phyloP scores from a whole-genome alignment of 2,329 filamentous ascomycete genomes.

The Nemania diffusa region DNA sequence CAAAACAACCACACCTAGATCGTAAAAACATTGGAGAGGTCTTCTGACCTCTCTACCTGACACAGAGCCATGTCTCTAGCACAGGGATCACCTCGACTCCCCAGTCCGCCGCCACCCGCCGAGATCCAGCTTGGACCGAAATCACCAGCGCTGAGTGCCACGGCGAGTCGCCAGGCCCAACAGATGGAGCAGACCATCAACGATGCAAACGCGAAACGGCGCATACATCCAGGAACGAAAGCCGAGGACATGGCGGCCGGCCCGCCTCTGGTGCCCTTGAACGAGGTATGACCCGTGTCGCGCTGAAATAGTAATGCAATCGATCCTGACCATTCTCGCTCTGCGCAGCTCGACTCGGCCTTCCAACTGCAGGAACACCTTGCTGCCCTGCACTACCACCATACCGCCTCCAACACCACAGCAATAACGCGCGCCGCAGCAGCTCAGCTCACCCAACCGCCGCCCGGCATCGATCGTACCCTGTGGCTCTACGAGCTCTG shows the following conservation, averaged over 20 bases:
- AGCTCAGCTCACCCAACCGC: conserved; percentile 79
- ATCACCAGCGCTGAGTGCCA: conserved; percentile 65
- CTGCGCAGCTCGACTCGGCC: conserved; percentile 86
- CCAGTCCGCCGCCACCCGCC: conserved; percentile 91
- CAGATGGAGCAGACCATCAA: conserved; percentile 71
- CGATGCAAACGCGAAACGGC: conserved; percentile 79
- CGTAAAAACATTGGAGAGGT: background rate
- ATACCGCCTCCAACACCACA: conserved; percentile 73
- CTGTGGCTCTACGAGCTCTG: conserved; percentile 99
- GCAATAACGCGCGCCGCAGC: conserved; percentile 83
- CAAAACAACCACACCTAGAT: background rate
- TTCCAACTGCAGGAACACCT: conserved; percentile 98
- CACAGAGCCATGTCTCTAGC: conserved; percentile 63
- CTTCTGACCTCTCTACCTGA: conserved; percentile 12
- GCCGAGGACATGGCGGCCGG: conserved; percentile 93
- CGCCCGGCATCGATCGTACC: conserved; percentile 82
- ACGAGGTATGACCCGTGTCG: conserved; percentile 70
- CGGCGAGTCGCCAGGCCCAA: conserved; percentile 66
- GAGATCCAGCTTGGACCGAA: conserved; percentile 90
- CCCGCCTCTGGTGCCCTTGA: conserved; percentile 85
- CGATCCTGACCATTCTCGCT: conserved; percentile 24
- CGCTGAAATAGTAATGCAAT: conserved; percentile 9
- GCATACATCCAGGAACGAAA: conserved; percentile 92
- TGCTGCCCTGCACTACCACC: conserved; percentile 86
- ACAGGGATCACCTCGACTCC: conserved; percentile 88